Percentiles rank a stretch among this genome's conserved stretches.
Evolutionary conservation across 805 yeast genomes (phyloP).

Genomic region (Candida awuae): DNA sequence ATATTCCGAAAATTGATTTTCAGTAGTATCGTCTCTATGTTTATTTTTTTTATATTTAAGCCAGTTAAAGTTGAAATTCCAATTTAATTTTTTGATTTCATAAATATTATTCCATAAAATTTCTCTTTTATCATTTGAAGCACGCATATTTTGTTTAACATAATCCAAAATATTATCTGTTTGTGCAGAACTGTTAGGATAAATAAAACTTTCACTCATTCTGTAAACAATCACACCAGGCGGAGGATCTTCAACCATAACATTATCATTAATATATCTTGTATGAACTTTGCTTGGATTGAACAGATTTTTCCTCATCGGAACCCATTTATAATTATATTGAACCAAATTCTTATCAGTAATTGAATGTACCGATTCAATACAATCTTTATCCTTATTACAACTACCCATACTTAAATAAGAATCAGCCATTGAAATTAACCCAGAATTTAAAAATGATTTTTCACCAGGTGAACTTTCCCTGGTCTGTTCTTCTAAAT

Average conservation of each 20-base stretch:
- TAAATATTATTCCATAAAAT: conserved; percentile 76
- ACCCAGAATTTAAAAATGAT: conserved; percentile 9
- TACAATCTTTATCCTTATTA: no score
- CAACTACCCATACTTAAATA: conserved; percentile 3
- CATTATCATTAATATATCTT: conserved; percentile 39
- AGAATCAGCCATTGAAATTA: conserved; percentile 9
- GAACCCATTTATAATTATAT: no score
- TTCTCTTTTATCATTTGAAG: conserved; percentile 42
- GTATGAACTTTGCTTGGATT: conserved; percentile 25
- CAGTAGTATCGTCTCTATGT: neutral
- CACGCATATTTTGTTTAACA: conserved; percentile 50
- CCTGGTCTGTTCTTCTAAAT: no score
- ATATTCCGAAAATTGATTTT: no score
- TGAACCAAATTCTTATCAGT: no score
- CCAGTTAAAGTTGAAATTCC: neutral
- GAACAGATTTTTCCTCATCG: conserved; percentile 34
- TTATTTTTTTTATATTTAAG: neutral
- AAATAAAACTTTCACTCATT: conserved; percentile 71
- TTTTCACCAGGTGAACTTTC: conserved; percentile 1
- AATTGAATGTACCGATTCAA: no score
- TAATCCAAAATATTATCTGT: conserved; percentile 62
- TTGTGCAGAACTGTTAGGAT: conserved; percentile 71
- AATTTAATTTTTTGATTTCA: neutral
- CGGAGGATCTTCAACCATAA: conserved; percentile 68
- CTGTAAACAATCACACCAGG: conserved; percentile 84